These are phyloP conservation scores for Stagonosporopsis tanaceti DNA, from an alignment of 2,329 filamentous ascomycete species.

Conservation along the genomic window DNA sequence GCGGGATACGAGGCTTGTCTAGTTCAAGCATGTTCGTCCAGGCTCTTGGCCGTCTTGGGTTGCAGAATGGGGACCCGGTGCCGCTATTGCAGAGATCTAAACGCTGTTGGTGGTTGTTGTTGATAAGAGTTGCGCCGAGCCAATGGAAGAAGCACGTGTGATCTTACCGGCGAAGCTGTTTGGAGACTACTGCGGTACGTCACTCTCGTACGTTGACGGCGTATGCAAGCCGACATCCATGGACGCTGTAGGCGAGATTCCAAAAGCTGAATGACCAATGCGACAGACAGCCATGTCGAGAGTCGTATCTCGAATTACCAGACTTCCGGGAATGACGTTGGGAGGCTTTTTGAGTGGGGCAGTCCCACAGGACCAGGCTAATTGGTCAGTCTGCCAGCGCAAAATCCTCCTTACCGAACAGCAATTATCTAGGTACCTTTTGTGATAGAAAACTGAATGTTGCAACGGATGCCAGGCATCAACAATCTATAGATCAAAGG, in stretches of 20 bases:
- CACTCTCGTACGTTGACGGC: background rate
- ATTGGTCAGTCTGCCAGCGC: background rate
- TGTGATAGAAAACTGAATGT: too few species aligned
- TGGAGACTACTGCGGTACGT: background rate
- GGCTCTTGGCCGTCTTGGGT: conserved; percentile 11
- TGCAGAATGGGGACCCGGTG: conserved; percentile 7
- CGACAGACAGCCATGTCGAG: background rate
- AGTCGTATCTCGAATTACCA: background rate
- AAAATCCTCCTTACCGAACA: background rate
- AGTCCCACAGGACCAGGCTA: background rate
- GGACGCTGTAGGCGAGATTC: background rate
- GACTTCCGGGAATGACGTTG: background rate
- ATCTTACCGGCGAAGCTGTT: background rate
- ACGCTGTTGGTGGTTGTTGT: conserved; percentile 4
- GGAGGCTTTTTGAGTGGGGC: background rate
- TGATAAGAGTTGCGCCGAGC: conserved; percentile 16
- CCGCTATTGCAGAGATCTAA: conserved; percentile 1
- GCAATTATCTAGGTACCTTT: background rate
- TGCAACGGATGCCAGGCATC: background rate
- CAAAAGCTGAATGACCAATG: background rate
- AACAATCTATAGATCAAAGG: background rate
- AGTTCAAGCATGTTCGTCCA: conserved; percentile 10
- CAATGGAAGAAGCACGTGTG: conserved; percentile 18
- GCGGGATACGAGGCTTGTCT: conserved; percentile 13
- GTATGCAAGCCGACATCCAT: background rate